A percentile compares a stretch with the other conserved stretches of the same genome.
These are phyloP conservation scores for Apium graveolens DNA, from an alignment of 129 eudicot genomes.

Conservation along the genomic window DNA sequence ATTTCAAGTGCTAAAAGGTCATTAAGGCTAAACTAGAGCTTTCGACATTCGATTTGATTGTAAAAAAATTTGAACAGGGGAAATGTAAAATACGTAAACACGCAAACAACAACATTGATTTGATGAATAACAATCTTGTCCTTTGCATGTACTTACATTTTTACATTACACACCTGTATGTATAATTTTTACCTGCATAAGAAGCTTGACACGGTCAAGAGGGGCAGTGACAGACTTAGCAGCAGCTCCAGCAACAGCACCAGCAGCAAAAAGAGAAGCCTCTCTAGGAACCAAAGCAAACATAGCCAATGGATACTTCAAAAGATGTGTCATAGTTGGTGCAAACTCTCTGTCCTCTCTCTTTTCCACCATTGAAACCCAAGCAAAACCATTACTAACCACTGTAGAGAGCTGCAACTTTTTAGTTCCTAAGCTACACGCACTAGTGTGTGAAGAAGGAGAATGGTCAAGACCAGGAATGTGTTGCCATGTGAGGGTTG, in stretches of 20 bases:
- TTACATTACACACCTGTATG: neutral
- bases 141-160: neutral
- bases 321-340: slow-evolving; percentile 47
- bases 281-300: slow-evolving; percentile 70
- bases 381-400: slow-evolving; percentile 35
- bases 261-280: slow-evolving; percentile 76
- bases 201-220: slow-evolving; percentile 84
- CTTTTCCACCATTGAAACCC: slow-evolving; percentile 52
- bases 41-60: neutral
- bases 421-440: neutral
- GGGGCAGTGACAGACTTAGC: slow-evolving; percentile 86
- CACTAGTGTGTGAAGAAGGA: neutral
- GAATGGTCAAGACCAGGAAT: slow-evolving; percentile 38
- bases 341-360: slow-evolving; percentile 37
- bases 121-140: neutral
- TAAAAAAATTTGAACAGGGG: neutral
- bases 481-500: slow-evolving; percentile 20
- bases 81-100: neutral
- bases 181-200: slow-evolving; percentile 62
- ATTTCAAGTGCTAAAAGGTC: neutral
- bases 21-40: neutral
- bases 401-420: neutral
- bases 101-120: neutral
- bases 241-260: slow-evolving; percentile 82
- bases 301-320: slow-evolving; percentile 62